phyloP scores from a whole-genome alignment of 2,329 filamentous ascomycete species.

The Intubia oerlemansii region DNA sequence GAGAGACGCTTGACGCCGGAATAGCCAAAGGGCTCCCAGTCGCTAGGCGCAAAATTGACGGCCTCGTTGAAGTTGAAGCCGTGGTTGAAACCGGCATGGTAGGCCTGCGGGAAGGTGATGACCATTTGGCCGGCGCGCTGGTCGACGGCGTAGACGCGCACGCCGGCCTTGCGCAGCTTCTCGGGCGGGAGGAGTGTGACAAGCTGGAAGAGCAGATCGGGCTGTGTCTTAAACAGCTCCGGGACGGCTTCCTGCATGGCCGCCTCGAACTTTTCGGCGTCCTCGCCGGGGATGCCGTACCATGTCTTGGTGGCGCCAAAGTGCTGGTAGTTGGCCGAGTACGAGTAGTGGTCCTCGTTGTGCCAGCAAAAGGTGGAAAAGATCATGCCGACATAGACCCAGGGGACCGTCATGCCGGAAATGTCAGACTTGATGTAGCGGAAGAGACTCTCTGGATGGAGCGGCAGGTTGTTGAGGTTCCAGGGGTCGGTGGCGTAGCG shows the following conservation, averaged over 20 bases:
- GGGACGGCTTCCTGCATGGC: constrained; percentile 92
- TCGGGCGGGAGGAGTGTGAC: constrained; percentile 92
- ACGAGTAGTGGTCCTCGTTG: constrained; percentile 94
- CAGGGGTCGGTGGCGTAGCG: constrained; percentile 77
- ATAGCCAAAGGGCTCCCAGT: constrained; percentile 89
- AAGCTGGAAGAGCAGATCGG: constrained; percentile 86
- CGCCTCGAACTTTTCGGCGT: constrained; percentile 83
- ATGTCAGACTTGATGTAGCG: constrained; percentile 96
- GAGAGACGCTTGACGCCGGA: constrained; percentile 71
- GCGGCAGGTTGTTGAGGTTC: constrained; percentile 85
- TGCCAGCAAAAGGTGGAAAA: constrained; percentile 99
- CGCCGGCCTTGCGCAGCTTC: constrained; percentile 78
- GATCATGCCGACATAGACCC: constrained; percentile 98
- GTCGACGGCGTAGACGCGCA: constrained; percentile 85
- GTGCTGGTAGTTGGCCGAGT: constrained; percentile 96
- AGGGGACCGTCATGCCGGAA: constrained; percentile 96
- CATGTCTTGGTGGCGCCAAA: constrained; percentile 97
- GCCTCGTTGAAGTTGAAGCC: constrained; percentile 98
- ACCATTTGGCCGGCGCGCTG: constrained; percentile 92
- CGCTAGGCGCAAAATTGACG: constrained; percentile 85
- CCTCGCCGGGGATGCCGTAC: constrained; percentile 91
- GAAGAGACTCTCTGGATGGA: constrained; percentile 82
- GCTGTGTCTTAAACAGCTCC: constrained; percentile 90
- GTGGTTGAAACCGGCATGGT: constrained; percentile 96
- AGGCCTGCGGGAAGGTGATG: constrained; percentile 89